A percentile compares a stretch with the other conserved stretches of the same genome.
These are phyloP conservation scores for Mastigamoeba balamuthi DNA, from an alignment of 78 protist genomes.

Conservation along the genomic window DNA sequence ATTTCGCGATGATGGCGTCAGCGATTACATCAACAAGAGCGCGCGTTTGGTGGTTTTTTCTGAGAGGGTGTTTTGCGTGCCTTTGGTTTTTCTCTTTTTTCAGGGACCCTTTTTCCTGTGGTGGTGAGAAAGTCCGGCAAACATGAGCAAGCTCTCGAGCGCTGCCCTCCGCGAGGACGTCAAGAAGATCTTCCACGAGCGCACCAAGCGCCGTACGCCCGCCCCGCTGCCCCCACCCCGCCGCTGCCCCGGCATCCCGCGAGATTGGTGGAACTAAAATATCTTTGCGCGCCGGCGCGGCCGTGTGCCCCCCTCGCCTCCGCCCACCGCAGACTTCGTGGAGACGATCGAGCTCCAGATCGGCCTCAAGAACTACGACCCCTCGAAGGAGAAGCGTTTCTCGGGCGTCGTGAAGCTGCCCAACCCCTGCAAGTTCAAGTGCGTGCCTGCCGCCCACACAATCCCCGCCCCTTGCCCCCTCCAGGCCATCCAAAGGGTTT, in stretches of 20 bases:
- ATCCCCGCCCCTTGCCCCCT: constrained; percentile 37
- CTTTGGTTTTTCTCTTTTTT: no score
- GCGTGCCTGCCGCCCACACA: background rate
- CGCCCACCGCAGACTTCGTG: constrained; percentile 65
- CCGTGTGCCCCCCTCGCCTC: no score
- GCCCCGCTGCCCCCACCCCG: no score
- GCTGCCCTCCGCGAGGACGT: constrained; percentile 1
- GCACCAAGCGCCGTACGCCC: constrained; percentile 22
- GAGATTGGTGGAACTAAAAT: no score
- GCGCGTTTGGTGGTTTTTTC: no score
- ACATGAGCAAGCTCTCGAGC: constrained; percentile 12
- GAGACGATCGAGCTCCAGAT: constrained; percentile 98
- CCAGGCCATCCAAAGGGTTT: no score
- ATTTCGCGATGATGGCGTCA: no score
- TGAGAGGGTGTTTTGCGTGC: no score
- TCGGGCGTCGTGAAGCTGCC: constrained; percentile 77
- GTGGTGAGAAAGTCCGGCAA: background rate
- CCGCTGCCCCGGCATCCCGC: no score
- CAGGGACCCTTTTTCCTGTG: background rate
- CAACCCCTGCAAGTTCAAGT: constrained; percentile 56
- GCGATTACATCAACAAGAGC: no score
- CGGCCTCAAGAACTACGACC: constrained; percentile 97
- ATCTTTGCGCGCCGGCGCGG: no score
- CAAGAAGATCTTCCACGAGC: background rate
- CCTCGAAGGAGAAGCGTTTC: constrained; percentile 99